phyloP scores from a whole-genome alignment of 2,329 filamentous ascomycete genomes.

The Setomelanomma holmii region DNA sequence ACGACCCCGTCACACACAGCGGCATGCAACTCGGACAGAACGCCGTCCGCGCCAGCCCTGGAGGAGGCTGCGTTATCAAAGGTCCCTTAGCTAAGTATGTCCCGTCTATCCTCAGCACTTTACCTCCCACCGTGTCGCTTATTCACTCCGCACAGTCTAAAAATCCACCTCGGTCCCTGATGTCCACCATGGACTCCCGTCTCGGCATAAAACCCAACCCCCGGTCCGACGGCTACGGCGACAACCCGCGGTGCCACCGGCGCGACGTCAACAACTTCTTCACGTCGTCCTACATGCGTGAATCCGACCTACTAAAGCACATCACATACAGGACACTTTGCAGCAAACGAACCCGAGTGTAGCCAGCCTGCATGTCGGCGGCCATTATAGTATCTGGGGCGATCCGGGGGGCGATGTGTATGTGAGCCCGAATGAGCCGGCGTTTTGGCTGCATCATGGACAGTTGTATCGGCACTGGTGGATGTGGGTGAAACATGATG shows the following conservation, averaged over 20 bases:
- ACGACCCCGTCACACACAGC: slow-evolving; percentile 38
- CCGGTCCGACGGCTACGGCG: slow-evolving; percentile 31
- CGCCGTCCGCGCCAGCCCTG: slow-evolving; percentile 56
- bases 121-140: background rate
- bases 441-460: slow-evolving; percentile 59
- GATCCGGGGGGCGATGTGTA: slow-evolving; percentile 57
- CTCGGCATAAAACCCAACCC: slow-evolving; percentile 44
- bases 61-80: slow-evolving; percentile 63
- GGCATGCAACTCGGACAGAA: slow-evolving; percentile 19
- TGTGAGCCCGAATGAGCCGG: slow-evolving; percentile 54
- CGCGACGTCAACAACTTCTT: slow-evolving; percentile 43
- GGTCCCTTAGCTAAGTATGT: slow-evolving; percentile 59
- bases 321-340: slow-evolving; percentile 35
- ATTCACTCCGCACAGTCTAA: slow-evolving; percentile 18
- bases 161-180: slow-evolving; percentile 56
- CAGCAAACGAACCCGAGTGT: slow-evolving; percentile 20
- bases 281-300: slow-evolving; percentile 13
- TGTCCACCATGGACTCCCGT: slow-evolving; percentile 35
- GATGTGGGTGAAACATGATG: slow-evolving; percentile 56
- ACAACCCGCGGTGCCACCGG: slow-evolving; percentile 41
- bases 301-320: slow-evolving; percentile 30
- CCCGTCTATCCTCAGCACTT: slow-evolving; percentile 4
- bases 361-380: slow-evolving; percentile 51
- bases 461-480: slow-evolving; percentile 58
- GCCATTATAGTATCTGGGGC: slow-evolving; percentile 53